A percentile compares a stretch with the other conserved stretches of the same genome.
Evolutionary conservation across 2,329 filamentous ascomycete species (phyloP).

Genomic region (Pseudocercospora cruenta): DNA sequence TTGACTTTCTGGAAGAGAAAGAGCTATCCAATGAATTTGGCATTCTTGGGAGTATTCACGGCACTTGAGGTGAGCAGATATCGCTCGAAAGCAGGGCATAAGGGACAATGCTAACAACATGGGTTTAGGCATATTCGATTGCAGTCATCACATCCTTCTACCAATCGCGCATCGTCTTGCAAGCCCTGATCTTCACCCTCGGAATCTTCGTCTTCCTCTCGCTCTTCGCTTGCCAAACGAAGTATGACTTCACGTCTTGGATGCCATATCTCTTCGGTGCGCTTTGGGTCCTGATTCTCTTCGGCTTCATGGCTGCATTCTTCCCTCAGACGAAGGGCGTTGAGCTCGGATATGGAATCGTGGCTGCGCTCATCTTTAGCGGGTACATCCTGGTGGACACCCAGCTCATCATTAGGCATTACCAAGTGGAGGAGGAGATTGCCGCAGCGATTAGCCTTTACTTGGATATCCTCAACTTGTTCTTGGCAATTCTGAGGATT

Average conservation of each 20-base stretch:
- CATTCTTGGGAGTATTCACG: constrained; percentile 91
- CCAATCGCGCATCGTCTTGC: constrained; percentile 78
- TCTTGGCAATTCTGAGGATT: constrained; percentile 92
- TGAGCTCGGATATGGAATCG: constrained; percentile 82
- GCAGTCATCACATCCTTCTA: constrained; percentile 93
- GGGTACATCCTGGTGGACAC: constrained; percentile 96
- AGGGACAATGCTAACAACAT: no score
- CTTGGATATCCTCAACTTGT: constrained; percentile 72
- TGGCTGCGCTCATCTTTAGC: constrained; percentile 85
- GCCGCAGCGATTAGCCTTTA: constrained; percentile 76
- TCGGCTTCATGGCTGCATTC: constrained; percentile 90
- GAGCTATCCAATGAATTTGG: constrained; percentile 74
- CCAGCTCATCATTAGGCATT: constrained; percentile 90
- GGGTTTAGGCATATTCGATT: constrained; percentile 73
- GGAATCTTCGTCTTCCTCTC: constrained; percentile 67
- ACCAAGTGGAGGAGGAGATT: constrained; percentile 74
- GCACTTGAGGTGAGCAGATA: constrained; percentile 63
- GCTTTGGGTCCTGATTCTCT: constrained; percentile 87
- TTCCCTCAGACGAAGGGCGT: constrained; percentile 79
- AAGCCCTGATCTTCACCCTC: constrained; percentile 83
- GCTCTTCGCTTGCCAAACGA: constrained; percentile 92
- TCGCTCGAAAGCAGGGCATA: no score
- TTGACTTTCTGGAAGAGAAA: constrained; percentile 85
- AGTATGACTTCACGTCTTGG: constrained; percentile 98
- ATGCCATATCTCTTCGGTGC: constrained; percentile 91